Percentiles rank a stretch among this genome's conserved stretches.
Evolutionary conservation across 2,329 filamentous ascomycete genomes (phyloP).

Genomic region (Phoma herbarum): DNA sequence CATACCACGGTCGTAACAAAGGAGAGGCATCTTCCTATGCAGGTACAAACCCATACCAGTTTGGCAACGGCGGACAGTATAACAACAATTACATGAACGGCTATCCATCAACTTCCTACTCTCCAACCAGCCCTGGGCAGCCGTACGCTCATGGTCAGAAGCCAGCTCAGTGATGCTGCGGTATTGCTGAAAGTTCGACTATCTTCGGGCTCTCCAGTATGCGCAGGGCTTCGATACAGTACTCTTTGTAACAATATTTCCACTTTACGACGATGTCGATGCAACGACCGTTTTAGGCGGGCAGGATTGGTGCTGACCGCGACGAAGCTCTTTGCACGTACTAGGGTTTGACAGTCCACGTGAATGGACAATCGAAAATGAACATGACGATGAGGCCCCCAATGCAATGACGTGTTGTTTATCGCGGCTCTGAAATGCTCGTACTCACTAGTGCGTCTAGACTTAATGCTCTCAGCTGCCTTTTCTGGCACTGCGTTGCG

Average conservation of each 20-base stretch:
- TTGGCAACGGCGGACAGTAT: conserved; percentile 25
- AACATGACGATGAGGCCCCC: neutral
- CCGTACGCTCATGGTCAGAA: conserved; percentile 29
- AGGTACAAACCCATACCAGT: conserved; percentile 34
- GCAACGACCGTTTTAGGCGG: neutral
- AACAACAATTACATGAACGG: conserved; percentile 29
- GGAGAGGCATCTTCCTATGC: conserved; percentile 34
- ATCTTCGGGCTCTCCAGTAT: neutral
- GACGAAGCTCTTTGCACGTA: neutral
- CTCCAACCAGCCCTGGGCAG: conserved; percentile 29
- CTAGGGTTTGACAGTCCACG: neutral
- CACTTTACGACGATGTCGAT: neutral
- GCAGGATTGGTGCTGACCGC: neutral
- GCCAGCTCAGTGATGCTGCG: conserved; percentile 1
- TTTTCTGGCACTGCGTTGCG: neutral
- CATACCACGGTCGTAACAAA: conserved; percentile 32
- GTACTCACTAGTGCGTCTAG: neutral
- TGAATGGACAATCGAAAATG: neutral
- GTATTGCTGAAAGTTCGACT: neutral
- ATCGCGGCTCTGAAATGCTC: neutral
- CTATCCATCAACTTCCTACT: conserved; percentile 29
- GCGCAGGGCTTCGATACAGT: neutral
- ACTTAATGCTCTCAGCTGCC: neutral
- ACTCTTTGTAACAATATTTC: neutral
- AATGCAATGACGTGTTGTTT: neutral